Evolutionary conservation across 257 asterid genomes (phyloP).

Genomic region (Solanum etuberosum): DNA sequence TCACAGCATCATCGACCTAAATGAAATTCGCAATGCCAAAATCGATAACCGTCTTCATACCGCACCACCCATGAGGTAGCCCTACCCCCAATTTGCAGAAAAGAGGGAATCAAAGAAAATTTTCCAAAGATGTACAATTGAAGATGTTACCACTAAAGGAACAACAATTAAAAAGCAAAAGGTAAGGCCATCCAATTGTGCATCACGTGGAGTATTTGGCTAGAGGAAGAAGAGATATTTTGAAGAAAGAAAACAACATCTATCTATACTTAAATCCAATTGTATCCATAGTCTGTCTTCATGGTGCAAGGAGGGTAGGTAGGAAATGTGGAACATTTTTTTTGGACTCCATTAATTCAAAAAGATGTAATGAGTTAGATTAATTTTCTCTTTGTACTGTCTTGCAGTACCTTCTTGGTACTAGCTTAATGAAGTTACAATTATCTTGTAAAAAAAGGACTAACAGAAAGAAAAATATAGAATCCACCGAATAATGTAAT

Average conservation of each 20-base stretch:
- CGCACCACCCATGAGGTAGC: not conserved
- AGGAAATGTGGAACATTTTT: not conserved
- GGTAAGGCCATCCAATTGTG: not conserved
- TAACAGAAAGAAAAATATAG: not conserved
- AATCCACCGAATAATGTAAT: not conserved
- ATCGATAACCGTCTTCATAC: not conserved
- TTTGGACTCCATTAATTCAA: not conserved
- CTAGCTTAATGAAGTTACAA: not conserved
- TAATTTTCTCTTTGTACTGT: not conserved
- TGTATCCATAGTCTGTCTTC: not conserved
- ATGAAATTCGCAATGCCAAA: not conserved
- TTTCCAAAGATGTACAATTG: not conserved
- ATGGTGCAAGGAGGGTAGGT: not conserved
- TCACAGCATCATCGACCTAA: not conserved
- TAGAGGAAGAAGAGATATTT: not conserved
- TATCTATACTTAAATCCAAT: not conserved
- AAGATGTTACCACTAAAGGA: not conserved
- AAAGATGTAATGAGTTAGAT: not conserved
- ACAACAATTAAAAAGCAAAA: not conserved
- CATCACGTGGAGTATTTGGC: not conserved
- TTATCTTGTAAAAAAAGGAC: not conserved
- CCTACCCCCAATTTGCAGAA: not conserved
- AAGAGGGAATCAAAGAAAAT: not conserved
- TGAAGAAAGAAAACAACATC: not conserved
- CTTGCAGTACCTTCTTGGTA: not conserved